A percentile compares a stretch with the other conserved stretches of the same genome.
phyloP scores from a whole-genome alignment of 257 asterid genomes.

The Solanum sejunctum region DNA sequence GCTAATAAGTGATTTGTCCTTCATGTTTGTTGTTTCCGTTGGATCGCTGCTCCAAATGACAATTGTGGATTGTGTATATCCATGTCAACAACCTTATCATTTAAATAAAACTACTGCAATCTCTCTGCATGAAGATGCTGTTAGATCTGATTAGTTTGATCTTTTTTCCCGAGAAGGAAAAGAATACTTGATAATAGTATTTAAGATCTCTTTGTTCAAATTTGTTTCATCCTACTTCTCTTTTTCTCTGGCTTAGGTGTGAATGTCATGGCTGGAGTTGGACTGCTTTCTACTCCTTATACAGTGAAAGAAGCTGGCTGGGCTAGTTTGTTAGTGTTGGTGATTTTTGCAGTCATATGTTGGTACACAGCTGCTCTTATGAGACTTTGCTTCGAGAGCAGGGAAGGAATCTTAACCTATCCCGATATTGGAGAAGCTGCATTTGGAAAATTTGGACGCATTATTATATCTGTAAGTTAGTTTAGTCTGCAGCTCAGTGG shows the following conservation, averaged over 20 bases:
- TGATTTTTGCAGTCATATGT: conserved; percentile 62
- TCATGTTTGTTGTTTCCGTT: neutral
- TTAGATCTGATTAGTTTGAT: neutral
- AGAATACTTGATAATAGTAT: neutral
- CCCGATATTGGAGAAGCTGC: conserved; percentile 93
- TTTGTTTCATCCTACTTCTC: neutral
- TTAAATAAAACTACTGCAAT: neutral
- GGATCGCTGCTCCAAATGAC: neutral
- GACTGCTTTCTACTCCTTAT: conserved; percentile 63
- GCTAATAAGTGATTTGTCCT: neutral
- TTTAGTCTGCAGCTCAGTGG: neutral
- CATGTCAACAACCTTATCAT: neutral
- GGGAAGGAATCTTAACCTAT: conserved; percentile 46
- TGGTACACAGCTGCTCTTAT: conserved; percentile 71
- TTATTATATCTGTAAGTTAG: conserved; percentile 57
- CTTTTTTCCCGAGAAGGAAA: neutral
- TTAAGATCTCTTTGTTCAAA: neutral
- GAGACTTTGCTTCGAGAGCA: conserved; percentile 68
- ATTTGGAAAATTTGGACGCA: conserved; percentile 59
- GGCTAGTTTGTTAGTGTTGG: conserved; percentile 44
- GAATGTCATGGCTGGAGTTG: conserved; percentile 86
- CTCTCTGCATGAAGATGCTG: neutral
- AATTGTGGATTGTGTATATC: neutral
- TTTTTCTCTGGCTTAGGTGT: conserved; percentile 23
- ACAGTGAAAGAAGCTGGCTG: conserved; percentile 73